Base-by-base conservation (phyloP, 1,284 basidiomycete species). In the Boletus subluridellus region DNA sequence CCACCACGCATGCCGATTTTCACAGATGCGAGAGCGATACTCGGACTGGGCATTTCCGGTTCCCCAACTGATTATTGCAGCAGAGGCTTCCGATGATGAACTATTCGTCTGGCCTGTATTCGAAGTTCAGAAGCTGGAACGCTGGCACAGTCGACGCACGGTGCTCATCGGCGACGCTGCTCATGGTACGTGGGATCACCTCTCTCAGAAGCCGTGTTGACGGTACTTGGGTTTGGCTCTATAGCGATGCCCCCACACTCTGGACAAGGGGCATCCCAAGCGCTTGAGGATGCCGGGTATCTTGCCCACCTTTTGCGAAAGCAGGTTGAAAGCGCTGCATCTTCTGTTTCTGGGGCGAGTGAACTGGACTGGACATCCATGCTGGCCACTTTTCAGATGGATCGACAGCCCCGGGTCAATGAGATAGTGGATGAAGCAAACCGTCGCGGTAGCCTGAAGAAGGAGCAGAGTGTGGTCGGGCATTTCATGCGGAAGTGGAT, bases 211-310 rank as follows among this genome's bases (percentile, higher is more conserved):
- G 51, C 44, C 21, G 39, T 7, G 28, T 11, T 51, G 24, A 24
- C 24, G 34, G n/a, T 5, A 50, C 26, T 21, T 14, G 28, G 38
- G 6, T 14, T 38, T 42, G 26, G 49, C 9, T 52, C 24, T 26
- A 30, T 26, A 72, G 73, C 69, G 6, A 73, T 73, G 68, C 71
- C 73, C 11, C 73, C 73, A 3, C 66, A 74, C 52, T 70, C 70
- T 42, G 71, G 70, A 30, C 72, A 72, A 57, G 73, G 71, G n/a
- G 72, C 69, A 30, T 72, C 72, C 35, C 70, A 72, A 39, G 68
- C 63, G 12, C 66, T 72, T 0, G 72, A 74, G 35, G 72, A 74
- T 49, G 69, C 72, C 1, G 70, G 49, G 38, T 69, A 74, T 52
- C 69, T 74, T 52, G 70, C 68, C 6, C 41, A 69, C 45, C 72